phyloP scores from a whole-genome alignment of 495 filamentous ascomycete genomes.

The Parathielavia appendiculata region DNA sequence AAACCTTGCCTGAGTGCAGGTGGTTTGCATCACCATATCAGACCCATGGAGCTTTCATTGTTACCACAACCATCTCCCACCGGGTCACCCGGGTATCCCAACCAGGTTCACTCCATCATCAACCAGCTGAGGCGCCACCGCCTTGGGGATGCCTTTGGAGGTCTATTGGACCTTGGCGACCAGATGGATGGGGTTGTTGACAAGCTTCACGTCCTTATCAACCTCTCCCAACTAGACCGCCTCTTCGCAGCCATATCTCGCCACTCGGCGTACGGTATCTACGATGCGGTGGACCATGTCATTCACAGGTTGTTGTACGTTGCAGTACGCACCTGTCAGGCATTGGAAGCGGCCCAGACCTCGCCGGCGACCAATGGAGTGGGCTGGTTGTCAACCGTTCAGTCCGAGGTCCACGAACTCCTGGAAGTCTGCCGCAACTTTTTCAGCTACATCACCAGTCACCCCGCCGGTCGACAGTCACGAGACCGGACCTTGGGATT shows the following conservation, averaged over 20 bases:
- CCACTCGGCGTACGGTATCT: slow-evolving; percentile 2
- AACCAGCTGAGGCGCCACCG: not conserved
- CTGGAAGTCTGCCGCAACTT: slow-evolving; percentile 9
- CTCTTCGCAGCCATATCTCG: not conserved
- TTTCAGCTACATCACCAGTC: not conserved
- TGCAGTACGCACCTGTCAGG: not conserved
- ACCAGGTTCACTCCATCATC: not conserved
- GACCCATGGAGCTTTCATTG: slow-evolving; percentile 1
- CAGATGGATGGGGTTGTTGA: not conserved
- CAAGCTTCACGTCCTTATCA: not conserved
- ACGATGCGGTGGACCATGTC: not conserved
- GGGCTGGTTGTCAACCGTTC: not conserved
- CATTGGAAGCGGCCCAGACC: not conserved
- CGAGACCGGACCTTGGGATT: not conserved
- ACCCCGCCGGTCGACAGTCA: not conserved
- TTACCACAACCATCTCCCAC: not conserved
- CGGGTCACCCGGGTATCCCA: not conserved
- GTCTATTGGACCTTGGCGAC: slow-evolving; percentile 3
- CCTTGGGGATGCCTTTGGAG: not conserved
- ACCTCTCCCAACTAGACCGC: not conserved
- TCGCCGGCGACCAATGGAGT: not conserved
- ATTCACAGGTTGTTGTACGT: not conserved
- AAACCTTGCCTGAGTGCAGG: not conserved
- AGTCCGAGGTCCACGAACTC: not conserved
- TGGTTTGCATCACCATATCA: not conserved